Evolutionary conservation across 148 eudicot genomes (phyloP).

Genomic region (Heliamphora exappendiculata): DNA sequence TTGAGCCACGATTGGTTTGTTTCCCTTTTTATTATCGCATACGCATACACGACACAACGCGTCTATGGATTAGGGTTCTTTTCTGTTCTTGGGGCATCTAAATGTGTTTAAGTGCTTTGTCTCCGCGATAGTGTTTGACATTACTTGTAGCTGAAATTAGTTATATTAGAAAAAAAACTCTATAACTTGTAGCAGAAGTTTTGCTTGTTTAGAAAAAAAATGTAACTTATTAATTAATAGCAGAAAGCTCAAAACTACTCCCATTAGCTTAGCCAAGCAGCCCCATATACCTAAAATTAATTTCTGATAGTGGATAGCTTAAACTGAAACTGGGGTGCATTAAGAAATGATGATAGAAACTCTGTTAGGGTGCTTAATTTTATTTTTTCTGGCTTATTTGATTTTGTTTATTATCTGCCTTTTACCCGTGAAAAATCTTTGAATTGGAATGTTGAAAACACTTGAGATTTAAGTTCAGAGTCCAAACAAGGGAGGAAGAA

Average conservation of each 20-base stretch:
- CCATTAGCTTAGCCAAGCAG: too few species aligned
- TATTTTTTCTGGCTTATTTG: neutral
- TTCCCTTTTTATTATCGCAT: neutral
- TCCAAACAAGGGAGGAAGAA: neutral
- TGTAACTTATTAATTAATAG: too few species aligned
- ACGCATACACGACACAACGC: too few species aligned
- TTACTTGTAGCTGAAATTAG: too few species aligned
- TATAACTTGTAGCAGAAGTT: too few species aligned
- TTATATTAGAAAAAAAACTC: too few species aligned
- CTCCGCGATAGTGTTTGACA: too few species aligned
- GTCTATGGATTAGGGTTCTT: neutral
- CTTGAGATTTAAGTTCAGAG: neutral
- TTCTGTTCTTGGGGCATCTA: neutral
- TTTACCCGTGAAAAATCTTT: neutral
- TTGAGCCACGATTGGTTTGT: slow-evolving; percentile 59
- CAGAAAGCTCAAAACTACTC: too few species aligned
- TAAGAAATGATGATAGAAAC: neutral
- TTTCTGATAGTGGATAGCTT: neutral
- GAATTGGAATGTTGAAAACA: neutral
- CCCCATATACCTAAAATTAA: neutral
- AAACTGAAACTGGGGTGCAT: neutral
- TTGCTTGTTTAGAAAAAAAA: too few species aligned
- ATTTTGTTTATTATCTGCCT: neutral
- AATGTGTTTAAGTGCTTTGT: neutral
- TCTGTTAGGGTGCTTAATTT: neutral